Conservation (phyloP, 1,284 basidiomycete genomes). For the Irpex sp. region DNA sequence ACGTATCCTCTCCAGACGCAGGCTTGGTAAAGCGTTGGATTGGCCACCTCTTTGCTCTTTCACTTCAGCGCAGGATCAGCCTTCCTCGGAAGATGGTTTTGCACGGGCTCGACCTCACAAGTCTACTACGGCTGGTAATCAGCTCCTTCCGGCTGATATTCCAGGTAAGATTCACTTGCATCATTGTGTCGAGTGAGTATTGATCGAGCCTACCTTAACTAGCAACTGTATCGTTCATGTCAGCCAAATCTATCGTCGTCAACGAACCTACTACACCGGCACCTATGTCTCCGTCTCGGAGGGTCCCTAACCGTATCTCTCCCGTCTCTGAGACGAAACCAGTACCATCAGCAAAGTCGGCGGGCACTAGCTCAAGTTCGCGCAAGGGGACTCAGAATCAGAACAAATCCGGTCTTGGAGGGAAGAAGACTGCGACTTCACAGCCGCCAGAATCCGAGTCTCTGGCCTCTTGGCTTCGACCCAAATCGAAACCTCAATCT, state of each 20-base stretch:
- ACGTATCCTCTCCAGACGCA: background rate
- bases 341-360: background rate
- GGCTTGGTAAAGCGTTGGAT: background rate
- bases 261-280: background rate
- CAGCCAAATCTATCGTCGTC: background rate
- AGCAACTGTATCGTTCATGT: background rate
- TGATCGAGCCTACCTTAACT: no score
- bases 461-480: background rate
- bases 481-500: background rate
- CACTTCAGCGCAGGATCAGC: background rate
- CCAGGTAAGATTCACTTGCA: no score
- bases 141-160: no score
- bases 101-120: no score
- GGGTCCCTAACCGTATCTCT: slow-evolving; percentile 15
- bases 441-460: background rate
- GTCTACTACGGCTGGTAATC: no score
- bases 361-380: background rate
- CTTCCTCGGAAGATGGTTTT: background rate
- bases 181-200: background rate
- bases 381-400: background rate
- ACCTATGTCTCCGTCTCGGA: background rate
- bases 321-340: background rate
- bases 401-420: no score
- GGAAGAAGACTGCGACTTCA: background rate
- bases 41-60: background rate